These are phyloP conservation scores for Trichoderma endophyticum DNA, from an alignment of 2,329 filamentous ascomycete species.

Conservation along the genomic window DNA sequence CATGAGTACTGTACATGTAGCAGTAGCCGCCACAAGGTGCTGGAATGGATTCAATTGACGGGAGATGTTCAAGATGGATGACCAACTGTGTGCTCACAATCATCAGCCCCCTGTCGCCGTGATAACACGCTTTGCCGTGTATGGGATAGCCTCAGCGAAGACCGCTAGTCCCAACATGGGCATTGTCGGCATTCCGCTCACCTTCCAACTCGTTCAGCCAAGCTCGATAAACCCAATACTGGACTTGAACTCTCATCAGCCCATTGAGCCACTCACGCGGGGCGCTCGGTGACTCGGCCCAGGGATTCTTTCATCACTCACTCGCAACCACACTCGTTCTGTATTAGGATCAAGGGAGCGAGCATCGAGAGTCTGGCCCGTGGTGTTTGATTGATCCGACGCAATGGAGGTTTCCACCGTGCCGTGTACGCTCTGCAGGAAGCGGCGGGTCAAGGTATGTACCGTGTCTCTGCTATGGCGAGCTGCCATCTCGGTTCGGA, in stretches of 20 bases:
- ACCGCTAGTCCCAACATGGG: not conserved
- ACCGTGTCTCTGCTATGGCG: not conserved
- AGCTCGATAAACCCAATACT: not conserved
- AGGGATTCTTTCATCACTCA: constrained; percentile 7
- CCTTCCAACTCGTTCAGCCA: not conserved
- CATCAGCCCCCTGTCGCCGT: not conserved
- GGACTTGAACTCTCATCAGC: constrained; percentile 2
- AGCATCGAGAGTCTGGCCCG: not conserved
- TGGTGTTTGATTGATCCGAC: not conserved
- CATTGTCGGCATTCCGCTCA: not conserved
- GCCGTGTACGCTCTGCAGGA: constrained; percentile 21
- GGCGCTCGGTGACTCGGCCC: constrained; percentile 6
- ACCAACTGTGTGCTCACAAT: not conserved
- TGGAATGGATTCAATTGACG: not conserved
- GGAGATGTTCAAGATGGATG: not conserved
- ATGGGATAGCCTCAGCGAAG: not conserved
- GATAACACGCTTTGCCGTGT: not conserved
- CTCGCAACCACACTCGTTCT: not conserved
- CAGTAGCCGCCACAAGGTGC: not conserved
- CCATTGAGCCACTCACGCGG: constrained; percentile 12
- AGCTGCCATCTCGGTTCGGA: not conserved
- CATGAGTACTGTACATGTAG: not conserved
- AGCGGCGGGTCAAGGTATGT: constrained; percentile 23
- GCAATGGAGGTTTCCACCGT: constrained; percentile 19
- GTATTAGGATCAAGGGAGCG: constrained; percentile 12